Evolutionary conservation across 805 yeast genomes (phyloP).

Genomic region (Blastobotrys terrestris): DNA sequence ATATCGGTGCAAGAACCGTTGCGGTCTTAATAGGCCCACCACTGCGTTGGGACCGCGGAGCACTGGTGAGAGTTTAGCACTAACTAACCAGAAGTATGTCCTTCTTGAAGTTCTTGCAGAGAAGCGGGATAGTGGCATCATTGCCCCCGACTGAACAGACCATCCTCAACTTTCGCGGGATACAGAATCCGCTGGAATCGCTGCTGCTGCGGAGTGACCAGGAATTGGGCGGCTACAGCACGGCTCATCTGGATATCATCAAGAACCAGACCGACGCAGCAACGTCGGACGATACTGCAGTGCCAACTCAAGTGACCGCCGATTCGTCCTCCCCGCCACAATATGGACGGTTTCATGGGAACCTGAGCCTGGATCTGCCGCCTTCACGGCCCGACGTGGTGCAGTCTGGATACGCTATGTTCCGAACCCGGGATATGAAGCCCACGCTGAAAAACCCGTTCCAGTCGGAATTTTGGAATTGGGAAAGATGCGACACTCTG

Average conservation of each 20-base stretch:
- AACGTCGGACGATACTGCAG: neutral
- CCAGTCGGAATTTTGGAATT: constrained; percentile 57
- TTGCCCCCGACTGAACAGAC: constrained; percentile 30
- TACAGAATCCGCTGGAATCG: constrained; percentile 39
- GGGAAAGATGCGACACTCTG: constrained; percentile 56
- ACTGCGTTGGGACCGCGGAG: neutral
- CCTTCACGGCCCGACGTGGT: constrained; percentile 56
- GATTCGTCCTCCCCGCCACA: neutral
- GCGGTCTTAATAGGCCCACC: no score
- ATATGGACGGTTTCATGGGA: constrained; percentile 66
- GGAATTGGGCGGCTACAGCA: constrained; percentile 74
- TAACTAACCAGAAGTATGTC: constrained; percentile 5
- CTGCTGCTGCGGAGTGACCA: constrained; percentile 62
- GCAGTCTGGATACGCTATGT: constrained; percentile 73
- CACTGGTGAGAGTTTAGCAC: no score
- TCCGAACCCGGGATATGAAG: constrained; percentile 63
- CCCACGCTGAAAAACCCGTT: constrained; percentile 31
- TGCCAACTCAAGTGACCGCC: neutral
- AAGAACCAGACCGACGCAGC: constrained; percentile 26
- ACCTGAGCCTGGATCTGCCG: constrained; percentile 60
- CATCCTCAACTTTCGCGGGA: constrained; percentile 53
- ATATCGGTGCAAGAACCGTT: no score
- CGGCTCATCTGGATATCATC: constrained; percentile 45
- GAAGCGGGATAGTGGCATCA: constrained; percentile 14
- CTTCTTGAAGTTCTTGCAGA: constrained; percentile 9